phyloP scores from a whole-genome alignment of 768 basidiomycete genomes.

The Multifurca ochricompacta region DNA sequence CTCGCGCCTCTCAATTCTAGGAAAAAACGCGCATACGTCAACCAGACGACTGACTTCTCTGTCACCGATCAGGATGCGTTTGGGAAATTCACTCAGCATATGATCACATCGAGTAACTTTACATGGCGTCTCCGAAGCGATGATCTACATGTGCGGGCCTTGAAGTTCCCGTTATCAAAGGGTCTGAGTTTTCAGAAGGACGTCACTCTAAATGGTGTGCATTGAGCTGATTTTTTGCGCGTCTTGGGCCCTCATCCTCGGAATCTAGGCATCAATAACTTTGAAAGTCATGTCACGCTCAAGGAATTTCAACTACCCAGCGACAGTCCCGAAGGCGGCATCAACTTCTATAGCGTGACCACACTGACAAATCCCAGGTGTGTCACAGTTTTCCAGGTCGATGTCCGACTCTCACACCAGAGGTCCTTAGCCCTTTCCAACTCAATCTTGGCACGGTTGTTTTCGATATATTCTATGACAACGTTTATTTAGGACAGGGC shows the following conservation, averaged over 20 bases:
- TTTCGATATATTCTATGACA: slow-evolving; percentile 53
- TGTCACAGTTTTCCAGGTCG: neutral
- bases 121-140: slow-evolving; percentile 56
- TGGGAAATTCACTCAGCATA: slow-evolving; percentile 47
- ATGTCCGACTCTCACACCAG: neutral
- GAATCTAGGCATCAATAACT: slow-evolving; percentile 49
- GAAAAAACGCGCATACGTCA: slow-evolving; percentile 50
- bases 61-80: slow-evolving; percentile 53
- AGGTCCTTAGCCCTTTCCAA: slow-evolving; percentile 48
- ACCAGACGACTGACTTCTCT: slow-evolving; percentile 50
- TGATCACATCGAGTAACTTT: slow-evolving; percentile 63
- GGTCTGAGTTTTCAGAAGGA: slow-evolving; percentile 58
- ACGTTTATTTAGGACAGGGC: slow-evolving; percentile 49
- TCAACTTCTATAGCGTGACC: slow-evolving; percentile 54
- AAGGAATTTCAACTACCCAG: slow-evolving; percentile 57
- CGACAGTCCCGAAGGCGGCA: slow-evolving; percentile 59
- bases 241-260: neutral
- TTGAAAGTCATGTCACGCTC: slow-evolving; percentile 47
- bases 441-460: slow-evolving; percentile 59
- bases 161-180: slow-evolving; percentile 59
- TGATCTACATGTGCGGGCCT: slow-evolving; percentile 54
- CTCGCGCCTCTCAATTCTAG: slow-evolving; percentile 42
- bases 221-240: neutral
- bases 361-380: slow-evolving; percentile 52
- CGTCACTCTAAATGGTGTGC: slow-evolving; percentile 46